Evolutionary conservation across 108 stramenopile genomes (phyloP).

Genomic region (Cylindrotheca fusiformis): DNA sequence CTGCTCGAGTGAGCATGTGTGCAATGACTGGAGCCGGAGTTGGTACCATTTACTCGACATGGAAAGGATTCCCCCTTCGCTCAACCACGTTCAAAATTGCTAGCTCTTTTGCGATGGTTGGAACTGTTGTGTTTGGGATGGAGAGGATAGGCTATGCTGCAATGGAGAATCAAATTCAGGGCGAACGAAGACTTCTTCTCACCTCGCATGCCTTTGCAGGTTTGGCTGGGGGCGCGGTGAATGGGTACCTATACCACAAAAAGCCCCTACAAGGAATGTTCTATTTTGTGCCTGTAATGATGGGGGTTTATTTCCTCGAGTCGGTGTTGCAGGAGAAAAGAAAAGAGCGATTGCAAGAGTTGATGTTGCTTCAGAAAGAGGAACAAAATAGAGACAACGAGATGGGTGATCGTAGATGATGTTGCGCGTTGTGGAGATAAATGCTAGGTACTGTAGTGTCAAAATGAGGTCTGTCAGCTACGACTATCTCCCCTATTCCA

Average conservation of each 20-base stretch:
- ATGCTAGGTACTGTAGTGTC: too few species aligned
- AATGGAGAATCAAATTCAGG: constrained; percentile 12
- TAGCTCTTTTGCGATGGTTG: constrained; percentile 59
- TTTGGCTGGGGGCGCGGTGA: constrained; percentile 49
- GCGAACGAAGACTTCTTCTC: constrained; percentile 13
- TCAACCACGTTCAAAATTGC: constrained; percentile 43
- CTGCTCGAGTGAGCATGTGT: constrained; percentile 46
- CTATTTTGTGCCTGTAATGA: constrained; percentile 64
- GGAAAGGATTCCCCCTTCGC: constrained; percentile 43
- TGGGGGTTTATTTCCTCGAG: constrained; percentile 48
- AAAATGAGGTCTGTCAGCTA: too few species aligned
- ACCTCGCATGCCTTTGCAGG: constrained; percentile 74
- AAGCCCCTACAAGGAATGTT: constrained; percentile 55
- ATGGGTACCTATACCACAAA: constrained; percentile 57
- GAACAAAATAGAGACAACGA: too few species aligned
- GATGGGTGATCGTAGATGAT: too few species aligned
- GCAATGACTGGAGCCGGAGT: constrained; percentile 38
- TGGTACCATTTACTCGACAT: constrained; percentile 48
- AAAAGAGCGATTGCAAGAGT: constrained; percentile 9
- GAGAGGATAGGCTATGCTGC: constrained; percentile 48
- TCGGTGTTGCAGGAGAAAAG: constrained; percentile 23
- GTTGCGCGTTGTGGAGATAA: too few species aligned
- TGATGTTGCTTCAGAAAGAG: too few species aligned
- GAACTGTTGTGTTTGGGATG: constrained; percentile 55
- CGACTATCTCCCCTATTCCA: background rate